Conservation (phyloP, 805 yeast genomes). For the Suhomyces prunicola region DNA sequence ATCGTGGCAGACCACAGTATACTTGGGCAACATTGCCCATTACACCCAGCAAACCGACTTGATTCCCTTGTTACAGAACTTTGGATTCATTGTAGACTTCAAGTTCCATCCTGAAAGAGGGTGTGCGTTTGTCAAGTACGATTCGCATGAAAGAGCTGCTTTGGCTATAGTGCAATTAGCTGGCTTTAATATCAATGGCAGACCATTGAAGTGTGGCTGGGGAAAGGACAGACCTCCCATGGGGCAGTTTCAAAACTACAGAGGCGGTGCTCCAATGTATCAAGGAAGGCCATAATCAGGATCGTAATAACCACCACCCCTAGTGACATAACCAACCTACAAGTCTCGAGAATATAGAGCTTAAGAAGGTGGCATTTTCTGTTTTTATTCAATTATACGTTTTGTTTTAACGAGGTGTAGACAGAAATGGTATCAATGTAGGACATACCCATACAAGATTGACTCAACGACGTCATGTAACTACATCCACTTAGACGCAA, state of each 20-base stretch:
- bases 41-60: constrained; percentile 70
- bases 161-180: constrained; percentile 76
- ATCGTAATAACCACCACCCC: no score
- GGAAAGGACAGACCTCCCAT: constrained; percentile 56
- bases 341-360: background rate
- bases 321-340: background rate
- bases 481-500: no score
- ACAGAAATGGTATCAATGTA: no score
- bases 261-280: constrained; percentile 27
- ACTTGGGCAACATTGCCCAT: constrained; percentile 81
- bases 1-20: constrained; percentile 80
- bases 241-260: constrained; percentile 23
- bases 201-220: constrained; percentile 84
- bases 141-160: constrained; percentile 85
- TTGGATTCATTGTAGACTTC: constrained; percentile 80
- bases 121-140: constrained; percentile 86
- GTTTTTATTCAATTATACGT: background rate
- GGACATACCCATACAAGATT: no score
- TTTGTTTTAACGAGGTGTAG: background rate
- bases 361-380: background rate
- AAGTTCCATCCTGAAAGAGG: constrained; percentile 78
- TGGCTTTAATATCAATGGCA: constrained; percentile 70
- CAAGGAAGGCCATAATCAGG: constrained; percentile 16
- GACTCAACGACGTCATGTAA: no score
- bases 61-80: constrained; percentile 68